These are phyloP conservation scores for Cinnamomum chago DNA, from an alignment of 164 flowering plant species.

Conservation along the genomic window DNA sequence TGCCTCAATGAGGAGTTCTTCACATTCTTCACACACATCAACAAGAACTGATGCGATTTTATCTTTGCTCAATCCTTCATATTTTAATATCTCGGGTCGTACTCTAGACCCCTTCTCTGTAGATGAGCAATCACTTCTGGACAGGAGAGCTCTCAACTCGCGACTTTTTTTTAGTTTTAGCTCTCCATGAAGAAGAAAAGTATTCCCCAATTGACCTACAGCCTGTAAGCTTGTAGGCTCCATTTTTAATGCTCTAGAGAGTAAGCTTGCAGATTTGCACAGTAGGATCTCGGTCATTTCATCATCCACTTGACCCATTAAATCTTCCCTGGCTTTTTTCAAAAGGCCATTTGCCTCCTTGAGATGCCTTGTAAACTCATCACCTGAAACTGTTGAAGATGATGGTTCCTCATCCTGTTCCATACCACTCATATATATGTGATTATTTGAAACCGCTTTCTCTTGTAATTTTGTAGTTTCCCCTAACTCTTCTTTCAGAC, in stretches of 20 bases:
- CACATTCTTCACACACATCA: conserved; percentile 87
- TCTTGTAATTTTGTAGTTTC: conserved; percentile 12
- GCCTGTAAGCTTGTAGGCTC: conserved; percentile 85
- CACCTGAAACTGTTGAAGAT: conserved; percentile 48
- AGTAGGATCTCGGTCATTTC: conserved; percentile 48
- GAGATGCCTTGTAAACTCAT: conserved; percentile 54
- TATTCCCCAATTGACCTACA: conserved; percentile 89
- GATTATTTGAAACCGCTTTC: conserved; percentile 10
- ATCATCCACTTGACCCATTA: conserved; percentile 39
- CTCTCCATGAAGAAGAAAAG: conserved; percentile 88
- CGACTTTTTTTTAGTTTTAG: conserved; percentile 68
- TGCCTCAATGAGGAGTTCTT: conserved; percentile 83
- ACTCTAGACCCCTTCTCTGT: conserved; percentile 19
- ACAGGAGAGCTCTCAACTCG: conserved; percentile 57
- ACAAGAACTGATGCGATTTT: conserved; percentile 49
- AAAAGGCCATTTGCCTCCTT: conserved; percentile 58
- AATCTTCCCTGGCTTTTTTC: conserved; percentile 56
- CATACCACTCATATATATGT: conserved; percentile 15
- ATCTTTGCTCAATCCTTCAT: conserved; percentile 35
- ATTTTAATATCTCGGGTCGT: conserved; percentile 22
- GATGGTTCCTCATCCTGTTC: conserved; percentile 25
- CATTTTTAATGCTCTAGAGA: conserved; percentile 60
- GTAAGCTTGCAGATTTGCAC: conserved; percentile 52
- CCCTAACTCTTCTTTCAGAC: conserved; percentile 16
- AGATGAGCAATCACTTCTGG: conserved; percentile 27